Conservation (phyloP, 352 stramenopile genomes). For the Phytopythium ostracodes region DNA sequence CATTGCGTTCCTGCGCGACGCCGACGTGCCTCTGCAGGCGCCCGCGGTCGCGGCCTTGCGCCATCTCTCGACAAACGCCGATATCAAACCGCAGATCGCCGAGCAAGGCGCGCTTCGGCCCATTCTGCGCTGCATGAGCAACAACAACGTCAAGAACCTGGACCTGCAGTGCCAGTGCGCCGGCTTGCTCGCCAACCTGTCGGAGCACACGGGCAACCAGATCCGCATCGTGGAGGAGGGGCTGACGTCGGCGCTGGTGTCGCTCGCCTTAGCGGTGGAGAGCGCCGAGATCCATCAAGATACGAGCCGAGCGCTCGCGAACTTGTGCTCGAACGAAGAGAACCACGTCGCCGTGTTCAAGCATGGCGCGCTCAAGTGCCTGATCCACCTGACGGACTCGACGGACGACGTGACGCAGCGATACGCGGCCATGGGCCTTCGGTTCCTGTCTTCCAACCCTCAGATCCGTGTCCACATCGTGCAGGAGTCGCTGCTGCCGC, state of each 20-base stretch:
- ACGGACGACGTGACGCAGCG: constrained; percentile 90
- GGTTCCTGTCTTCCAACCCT: constrained; percentile 92
- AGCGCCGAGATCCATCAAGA: constrained; percentile 95
- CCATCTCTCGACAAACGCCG: constrained; percentile 81
- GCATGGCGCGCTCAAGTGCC: constrained; percentile 87
- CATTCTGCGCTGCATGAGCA: constrained; percentile 84
- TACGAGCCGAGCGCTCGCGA: constrained; percentile 88
- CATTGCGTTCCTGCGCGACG: constrained; percentile 85
- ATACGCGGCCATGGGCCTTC: constrained; percentile 94
- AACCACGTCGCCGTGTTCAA: constrained; percentile 92
- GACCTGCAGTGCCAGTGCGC: constrained; percentile 93
- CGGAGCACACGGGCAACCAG: constrained; percentile 90
- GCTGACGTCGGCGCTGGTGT: constrained; percentile 76
- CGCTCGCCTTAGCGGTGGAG: constrained; percentile 62
- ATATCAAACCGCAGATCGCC: constrained; percentile 88
- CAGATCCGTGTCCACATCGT: constrained; percentile 92
- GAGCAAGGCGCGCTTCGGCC: constrained; percentile 78
- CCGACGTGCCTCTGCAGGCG: constrained; percentile 86
- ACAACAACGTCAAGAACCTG: constrained; percentile 66
- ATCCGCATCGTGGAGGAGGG: constrained; percentile 90
- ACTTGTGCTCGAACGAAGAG: constrained; percentile 93
- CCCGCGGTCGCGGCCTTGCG: constrained; percentile 88
- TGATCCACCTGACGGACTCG: constrained; percentile 88
- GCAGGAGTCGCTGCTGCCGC: constrained; percentile 84
- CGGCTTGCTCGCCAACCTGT: constrained; percentile 92